Percentiles rank a stretch among this genome's conserved stretches.
Conservation (phyloP, 129 eudicot genomes). For the Erigeron canadensis region DNA sequence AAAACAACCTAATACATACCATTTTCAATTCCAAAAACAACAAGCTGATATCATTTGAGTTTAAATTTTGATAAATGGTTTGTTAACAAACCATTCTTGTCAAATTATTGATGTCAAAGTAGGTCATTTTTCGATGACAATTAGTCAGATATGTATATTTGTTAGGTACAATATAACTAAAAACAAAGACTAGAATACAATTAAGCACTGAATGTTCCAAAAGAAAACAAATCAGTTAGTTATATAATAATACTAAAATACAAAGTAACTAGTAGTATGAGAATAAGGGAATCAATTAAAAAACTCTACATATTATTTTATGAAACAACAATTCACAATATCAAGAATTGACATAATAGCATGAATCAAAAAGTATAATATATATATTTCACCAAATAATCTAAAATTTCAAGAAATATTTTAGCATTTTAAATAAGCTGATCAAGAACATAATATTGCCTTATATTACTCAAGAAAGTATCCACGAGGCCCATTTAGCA, state of each 20-base stretch:
- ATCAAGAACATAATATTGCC: conserved; percentile 20
- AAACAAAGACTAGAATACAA: conserved; percentile 8
- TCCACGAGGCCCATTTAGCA: not conserved
- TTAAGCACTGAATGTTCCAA: conserved; percentile 4
- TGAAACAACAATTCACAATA: conserved; percentile 14
- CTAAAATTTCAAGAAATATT: conserved; percentile 3
- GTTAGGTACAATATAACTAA: conserved; percentile 1
- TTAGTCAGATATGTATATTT: conserved; percentile 18
- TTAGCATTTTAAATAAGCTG: conserved; percentile 13
- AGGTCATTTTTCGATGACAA: not conserved
- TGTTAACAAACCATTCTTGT: conserved; percentile 12
- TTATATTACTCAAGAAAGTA: not conserved
- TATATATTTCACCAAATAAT: conserved; percentile 14
- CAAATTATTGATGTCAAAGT: conserved; percentile 3
- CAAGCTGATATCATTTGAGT: not conserved
- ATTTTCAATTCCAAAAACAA: not conserved
- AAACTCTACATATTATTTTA: not conserved
- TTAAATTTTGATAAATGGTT: not conserved
- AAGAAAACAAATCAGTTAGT: not conserved
- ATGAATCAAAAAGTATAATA: not conserved
- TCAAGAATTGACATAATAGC: conserved; percentile 19
- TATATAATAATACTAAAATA: not conserved
- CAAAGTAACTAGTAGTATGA: not conserved
- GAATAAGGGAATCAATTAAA: not conserved
- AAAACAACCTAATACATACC: not conserved